Conservation (phyloP, 2,329 filamentous ascomycete species). For the Pseudogymnoascus sp. region DNA sequence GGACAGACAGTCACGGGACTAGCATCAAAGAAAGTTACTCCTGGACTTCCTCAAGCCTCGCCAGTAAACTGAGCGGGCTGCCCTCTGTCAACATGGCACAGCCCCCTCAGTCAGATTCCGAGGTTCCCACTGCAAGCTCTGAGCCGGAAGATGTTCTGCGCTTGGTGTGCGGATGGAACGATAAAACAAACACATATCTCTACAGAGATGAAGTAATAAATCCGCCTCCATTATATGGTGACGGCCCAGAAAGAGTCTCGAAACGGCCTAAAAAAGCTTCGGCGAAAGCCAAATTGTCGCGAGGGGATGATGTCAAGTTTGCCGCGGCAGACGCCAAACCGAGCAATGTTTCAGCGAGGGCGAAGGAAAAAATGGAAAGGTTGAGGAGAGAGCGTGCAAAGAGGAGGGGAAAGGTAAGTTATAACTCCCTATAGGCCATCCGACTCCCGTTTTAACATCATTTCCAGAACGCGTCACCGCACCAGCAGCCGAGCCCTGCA, state of each 20-base stretch:
- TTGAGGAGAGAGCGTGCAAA: not conserved
- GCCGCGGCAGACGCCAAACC: not conserved
- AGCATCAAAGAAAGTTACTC: slow-evolving; percentile 3
- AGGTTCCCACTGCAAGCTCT: not conserved
- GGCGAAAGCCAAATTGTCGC: not conserved
- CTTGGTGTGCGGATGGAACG: slow-evolving; percentile 2
- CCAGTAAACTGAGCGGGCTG: not conserved
- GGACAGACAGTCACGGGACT: not conserved
- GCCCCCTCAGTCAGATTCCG: not conserved
- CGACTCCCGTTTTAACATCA: not conserved
- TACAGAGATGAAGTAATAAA: not conserved
- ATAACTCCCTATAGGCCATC: not conserved
- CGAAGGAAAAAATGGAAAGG: not conserved
- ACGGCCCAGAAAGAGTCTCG: not conserved
- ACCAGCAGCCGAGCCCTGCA: not conserved
- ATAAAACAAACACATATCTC: not conserved
- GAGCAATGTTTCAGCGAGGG: not conserved
- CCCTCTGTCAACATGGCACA: slow-evolving; percentile 7
- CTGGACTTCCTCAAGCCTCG: not conserved
- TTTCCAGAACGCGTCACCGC: not conserved
- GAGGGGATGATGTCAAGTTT: not conserved
- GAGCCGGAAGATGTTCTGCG: not conserved
- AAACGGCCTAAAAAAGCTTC: not conserved
- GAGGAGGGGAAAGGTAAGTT: not conserved
- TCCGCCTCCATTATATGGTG: not conserved